These are phyloP conservation scores for Conticribra weissflogii DNA, from an alignment of 108 stramenopile species.

Conservation along the genomic window DNA sequence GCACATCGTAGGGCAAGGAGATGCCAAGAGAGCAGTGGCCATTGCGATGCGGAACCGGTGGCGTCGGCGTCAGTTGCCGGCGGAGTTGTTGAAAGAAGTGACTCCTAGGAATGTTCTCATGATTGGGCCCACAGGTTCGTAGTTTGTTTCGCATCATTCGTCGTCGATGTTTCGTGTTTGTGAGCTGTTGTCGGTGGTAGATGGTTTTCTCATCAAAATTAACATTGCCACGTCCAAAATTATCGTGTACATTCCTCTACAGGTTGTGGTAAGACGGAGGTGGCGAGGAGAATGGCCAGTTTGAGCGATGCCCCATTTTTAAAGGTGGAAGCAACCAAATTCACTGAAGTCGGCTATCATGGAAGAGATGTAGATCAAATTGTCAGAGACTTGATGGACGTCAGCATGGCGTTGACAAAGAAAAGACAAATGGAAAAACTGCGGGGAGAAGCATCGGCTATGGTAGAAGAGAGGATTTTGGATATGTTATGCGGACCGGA, in stretches of 20 bases:
- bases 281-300: conserved; percentile 96
- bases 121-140: conserved; percentile 99
- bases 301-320: conserved; percentile 98
- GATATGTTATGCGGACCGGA: conserved; percentile 87
- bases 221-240: too few relatives aligned
- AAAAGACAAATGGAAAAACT: conserved; percentile 85
- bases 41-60: conserved; percentile 99
- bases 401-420: conserved; percentile 89
- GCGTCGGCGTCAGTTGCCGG: conserved; percentile 92
- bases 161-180: too few relatives aligned
- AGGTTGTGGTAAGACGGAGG: conserved; percentile 99
- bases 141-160: too few relatives aligned
- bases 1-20: conserved; percentile 94
- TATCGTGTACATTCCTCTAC: too few relatives aligned
- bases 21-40: conserved; percentile 98
- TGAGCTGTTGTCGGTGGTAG: too few relatives aligned
- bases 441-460: conserved; percentile 64
- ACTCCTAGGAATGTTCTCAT: conserved; percentile 99
- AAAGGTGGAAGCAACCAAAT: conserved; percentile 99
- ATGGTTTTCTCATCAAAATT: too few relatives aligned
- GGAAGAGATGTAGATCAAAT: conserved; percentile 99
- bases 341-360: conserved; percentile 99
- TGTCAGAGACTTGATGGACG: conserved; percentile 98
- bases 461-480: conserved; percentile 92
- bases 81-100: conserved; percentile 90